Conservation (phyloP, 2,329 filamentous ascomycete genomes). For the Pseudonectria buxi region DNA sequence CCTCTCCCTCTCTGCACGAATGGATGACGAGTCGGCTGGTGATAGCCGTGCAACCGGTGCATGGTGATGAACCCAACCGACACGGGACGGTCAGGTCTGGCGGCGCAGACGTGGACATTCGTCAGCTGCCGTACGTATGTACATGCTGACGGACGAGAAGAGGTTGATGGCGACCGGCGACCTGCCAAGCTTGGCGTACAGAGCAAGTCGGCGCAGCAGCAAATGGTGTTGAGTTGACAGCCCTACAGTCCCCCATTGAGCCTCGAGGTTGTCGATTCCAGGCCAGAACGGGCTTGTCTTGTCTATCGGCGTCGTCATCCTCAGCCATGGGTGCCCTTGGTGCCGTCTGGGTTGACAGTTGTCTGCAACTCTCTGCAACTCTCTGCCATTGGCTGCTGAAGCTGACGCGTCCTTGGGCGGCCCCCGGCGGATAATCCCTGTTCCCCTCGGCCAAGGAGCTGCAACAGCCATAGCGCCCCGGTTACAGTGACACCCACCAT, state of each 20-base stretch:
- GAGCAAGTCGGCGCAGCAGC: neutral
- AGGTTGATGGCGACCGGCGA: neutral
- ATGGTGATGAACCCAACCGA: no score
- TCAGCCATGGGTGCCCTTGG: conserved; percentile 6
- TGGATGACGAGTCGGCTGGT: no score
- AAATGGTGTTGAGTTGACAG: no score
- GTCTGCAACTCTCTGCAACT: conserved; percentile 2
- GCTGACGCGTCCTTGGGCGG: conserved; percentile 24
- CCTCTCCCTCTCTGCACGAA: no score
- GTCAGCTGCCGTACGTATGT: no score
- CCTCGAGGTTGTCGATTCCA: conserved; percentile 4
- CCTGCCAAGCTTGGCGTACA: no score
- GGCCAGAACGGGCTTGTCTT: neutral
- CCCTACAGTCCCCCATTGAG: no score
- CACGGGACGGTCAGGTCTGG: no score
- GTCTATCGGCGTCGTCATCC: conserved; percentile 2
- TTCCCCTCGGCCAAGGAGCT: conserved; percentile 17
- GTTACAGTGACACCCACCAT: conserved; percentile 5
- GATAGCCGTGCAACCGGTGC: no score
- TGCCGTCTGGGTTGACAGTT: no score
- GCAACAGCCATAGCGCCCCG: conserved; percentile 1
- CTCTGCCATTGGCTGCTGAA: conserved; percentile 11
- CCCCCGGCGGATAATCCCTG: conserved; percentile 20
- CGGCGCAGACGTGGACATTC: no score
- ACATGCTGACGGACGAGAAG: neutral